phyloP scores from a whole-genome alignment of 345 rosid genomes.

The Lumnitzera racemosa region DNA sequence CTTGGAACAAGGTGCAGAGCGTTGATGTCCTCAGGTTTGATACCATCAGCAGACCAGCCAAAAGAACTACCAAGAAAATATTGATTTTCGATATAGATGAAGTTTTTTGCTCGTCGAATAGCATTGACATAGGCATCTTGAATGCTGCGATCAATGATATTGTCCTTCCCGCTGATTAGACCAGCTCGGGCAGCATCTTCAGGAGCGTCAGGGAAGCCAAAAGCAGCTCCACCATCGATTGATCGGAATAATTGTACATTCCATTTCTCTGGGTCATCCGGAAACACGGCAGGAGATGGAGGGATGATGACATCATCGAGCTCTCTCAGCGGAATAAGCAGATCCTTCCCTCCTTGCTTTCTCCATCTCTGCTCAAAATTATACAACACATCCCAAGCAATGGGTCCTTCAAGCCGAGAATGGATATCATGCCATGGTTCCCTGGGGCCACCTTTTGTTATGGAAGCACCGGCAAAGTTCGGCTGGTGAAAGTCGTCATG shows the following conservation, averaged over 20 bases:
- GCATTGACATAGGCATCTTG: slow-evolving; percentile 37
- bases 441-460: slow-evolving; percentile 8
- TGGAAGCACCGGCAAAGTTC: slow-evolving; percentile 8
- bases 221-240: slow-evolving; percentile 14
- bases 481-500: slow-evolving; percentile 12
- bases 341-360: slow-evolving; percentile 7
- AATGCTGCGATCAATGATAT: slow-evolving; percentile 23
- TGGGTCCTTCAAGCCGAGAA: slow-evolving; percentile 11
- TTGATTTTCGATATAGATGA: slow-evolving; percentile 38
- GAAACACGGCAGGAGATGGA: slow-evolving; percentile 1
- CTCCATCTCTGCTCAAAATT: slow-evolving; percentile 14
- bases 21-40: slow-evolving; percentile 29
- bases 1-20: slow-evolving; percentile 35
- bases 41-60: slow-evolving; percentile 24
- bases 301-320: slow-evolving; percentile 1
- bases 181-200: slow-evolving; percentile 5
- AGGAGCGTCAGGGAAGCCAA: slow-evolving; percentile 9
- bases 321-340: neutral
- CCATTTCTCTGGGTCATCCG: slow-evolving; percentile 5
- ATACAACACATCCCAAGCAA: slow-evolving; percentile 13
- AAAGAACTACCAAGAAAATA: slow-evolving; percentile 40
- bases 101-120: slow-evolving; percentile 33
- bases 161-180: slow-evolving; percentile 7
- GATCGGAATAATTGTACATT: slow-evolving; percentile 11
- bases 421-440: slow-evolving; percentile 16